These are phyloP conservation scores for Penicillium sp. DNA, from an alignment of 2,329 filamentous ascomycete genomes.

Conservation along the genomic window DNA sequence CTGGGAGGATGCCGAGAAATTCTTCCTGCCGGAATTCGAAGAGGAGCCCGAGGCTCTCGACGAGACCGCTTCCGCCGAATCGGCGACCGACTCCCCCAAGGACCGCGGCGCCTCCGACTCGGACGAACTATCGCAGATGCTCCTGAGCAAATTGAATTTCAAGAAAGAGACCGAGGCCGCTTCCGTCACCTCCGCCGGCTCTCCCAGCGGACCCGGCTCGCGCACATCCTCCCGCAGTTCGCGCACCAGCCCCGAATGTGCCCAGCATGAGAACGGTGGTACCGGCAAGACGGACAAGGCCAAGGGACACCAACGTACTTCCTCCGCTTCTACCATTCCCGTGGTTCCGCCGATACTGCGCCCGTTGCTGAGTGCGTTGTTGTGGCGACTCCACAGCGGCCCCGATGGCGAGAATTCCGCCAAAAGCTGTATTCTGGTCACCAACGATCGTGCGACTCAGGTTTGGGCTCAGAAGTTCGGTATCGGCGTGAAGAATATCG, in stretches of 20 bases:
- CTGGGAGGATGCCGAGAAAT: slow-evolving; percentile 47
- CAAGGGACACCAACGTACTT: slow-evolving; percentile 30
- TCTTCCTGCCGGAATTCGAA: slow-evolving; percentile 43
- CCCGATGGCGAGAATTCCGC: slow-evolving; percentile 31
- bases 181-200: slow-evolving; percentile 41
- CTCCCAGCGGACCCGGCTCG: slow-evolving; percentile 42
- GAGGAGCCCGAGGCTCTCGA: slow-evolving; percentile 33
- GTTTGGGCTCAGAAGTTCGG: slow-evolving; percentile 47
- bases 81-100: slow-evolving; percentile 19
- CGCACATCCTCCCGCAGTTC: slow-evolving; percentile 45
- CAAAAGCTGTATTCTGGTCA: slow-evolving; percentile 42
- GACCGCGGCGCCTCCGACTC: slow-evolving; percentile 20
- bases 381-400: slow-evolving; percentile 43
- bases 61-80: slow-evolving; percentile 16
- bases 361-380: slow-evolving; percentile 42
- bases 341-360: slow-evolving; percentile 40
- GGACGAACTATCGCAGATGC: slow-evolving; percentile 46
- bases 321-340: slow-evolving; percentile 34
- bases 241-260: slow-evolving; percentile 44
- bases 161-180: slow-evolving; percentile 39
- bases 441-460: slow-evolving; percentile 43
- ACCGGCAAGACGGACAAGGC: slow-evolving; percentile 20
- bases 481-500: slow-evolving; percentile 46
- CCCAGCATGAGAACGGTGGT: slow-evolving; percentile 26
- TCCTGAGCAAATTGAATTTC: slow-evolving; percentile 47